Evolutionary conservation across 2,329 filamentous ascomycete species (phyloP), one percentile per base, ranked within the genome.

Genomic region (Fusarium sp.): DNA sequence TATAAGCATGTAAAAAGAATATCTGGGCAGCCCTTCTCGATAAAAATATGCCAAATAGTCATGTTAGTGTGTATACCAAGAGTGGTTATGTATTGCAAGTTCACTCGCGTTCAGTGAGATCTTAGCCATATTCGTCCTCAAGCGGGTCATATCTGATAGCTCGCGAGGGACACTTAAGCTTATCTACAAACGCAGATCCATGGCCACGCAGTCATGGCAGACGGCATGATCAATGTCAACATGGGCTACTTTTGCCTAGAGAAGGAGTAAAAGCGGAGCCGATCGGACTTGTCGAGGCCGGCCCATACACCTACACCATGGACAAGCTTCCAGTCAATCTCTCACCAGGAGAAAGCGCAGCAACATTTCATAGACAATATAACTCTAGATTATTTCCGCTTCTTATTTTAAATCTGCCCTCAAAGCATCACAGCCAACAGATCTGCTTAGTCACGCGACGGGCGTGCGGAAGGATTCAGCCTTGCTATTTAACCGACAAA

Each of bases 401-500:
- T 52, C 47, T 29, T 29, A 52, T 52, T 7, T 29, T 9, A 13
- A 52, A 31, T 6, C 16, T 52, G 18, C 16, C 22, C 9, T 11
- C n/a, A 31, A 31, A 29, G 27, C 47, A 6, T 52, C 25, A 29
- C 47, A 42, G 16, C 36, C 57, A 60, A 45, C 57, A 42, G 11
- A 20, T 14, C 36, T 22, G 58, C 58, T 45, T 61, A 61, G 38
- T 61, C 38, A 61, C 38, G 16, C 38, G 18, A n/a, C 57, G 36
- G 36, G 20, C 57, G 10, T 33, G 13, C 58, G 38, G 58, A 61
- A 61, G 58, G 58, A 61, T 61, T 61, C 58, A 31, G 38, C 27
- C 40, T 16, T 52, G 35, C 25, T 59, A 42, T 40, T 59, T 59
- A 27, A 40, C 52, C 38, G 7, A 22, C 25, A 45, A 31, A 59